These are phyloP conservation scores for Vitis cinerea DNA, from an alignment of 164 flowering plant species.

Conservation along the genomic window DNA sequence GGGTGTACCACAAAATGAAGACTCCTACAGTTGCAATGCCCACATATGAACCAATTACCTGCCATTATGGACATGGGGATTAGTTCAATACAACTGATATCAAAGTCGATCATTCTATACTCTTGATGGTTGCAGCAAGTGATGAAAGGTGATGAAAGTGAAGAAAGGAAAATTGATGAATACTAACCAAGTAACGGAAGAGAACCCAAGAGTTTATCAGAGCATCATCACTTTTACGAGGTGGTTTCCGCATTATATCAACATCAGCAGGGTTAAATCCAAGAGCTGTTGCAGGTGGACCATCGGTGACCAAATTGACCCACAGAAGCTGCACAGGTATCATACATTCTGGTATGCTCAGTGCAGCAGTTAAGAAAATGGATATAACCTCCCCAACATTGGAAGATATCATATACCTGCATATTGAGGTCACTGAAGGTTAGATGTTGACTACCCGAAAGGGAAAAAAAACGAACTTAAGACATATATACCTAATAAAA, in stretches of 20 bases:
- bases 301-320: slow-evolving; percentile 97
- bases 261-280: slow-evolving; percentile 92
- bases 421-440: slow-evolving; percentile 11
- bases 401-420: slow-evolving; percentile 96
- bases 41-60: slow-evolving; percentile 91
- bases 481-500: slow-evolving; percentile 61
- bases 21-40: slow-evolving; percentile 90
- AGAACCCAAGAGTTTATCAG: slow-evolving; percentile 80
- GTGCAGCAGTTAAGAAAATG: slow-evolving; percentile 83
- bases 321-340: slow-evolving; percentile 94
- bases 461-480: neutral
- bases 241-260: slow-evolving; percentile 88
- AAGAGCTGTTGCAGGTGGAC: slow-evolving; percentile 96
- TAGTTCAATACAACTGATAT: too few species aligned
- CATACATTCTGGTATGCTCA: slow-evolving; percentile 90
- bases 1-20: slow-evolving; percentile 86
- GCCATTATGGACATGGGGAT: slow-evolving; percentile 13
- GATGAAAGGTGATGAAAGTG: neutral
- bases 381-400: slow-evolving; percentile 94
- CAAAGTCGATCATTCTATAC: too few species aligned
- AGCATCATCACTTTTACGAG: slow-evolving; percentile 79
- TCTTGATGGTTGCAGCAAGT: too few species aligned
- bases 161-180: neutral
- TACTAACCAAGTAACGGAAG: slow-evolving; percentile 77
- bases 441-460: neutral